These are phyloP conservation scores for Citrullus amarus DNA, from an alignment of 306 rosid species.

Conservation along the genomic window DNA sequence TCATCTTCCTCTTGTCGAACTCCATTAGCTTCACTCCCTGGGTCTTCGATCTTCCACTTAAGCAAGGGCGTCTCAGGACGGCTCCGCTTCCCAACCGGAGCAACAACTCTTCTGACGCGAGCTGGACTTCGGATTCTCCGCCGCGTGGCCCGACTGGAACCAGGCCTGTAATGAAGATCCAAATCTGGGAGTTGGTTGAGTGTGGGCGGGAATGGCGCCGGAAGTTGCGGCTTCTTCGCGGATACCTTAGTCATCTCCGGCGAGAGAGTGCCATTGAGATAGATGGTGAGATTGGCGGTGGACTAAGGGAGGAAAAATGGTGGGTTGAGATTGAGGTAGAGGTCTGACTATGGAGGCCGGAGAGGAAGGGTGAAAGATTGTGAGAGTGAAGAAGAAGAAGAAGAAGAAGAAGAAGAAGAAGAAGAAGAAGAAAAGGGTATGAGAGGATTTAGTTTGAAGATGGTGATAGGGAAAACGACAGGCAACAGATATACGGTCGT, in stretches of 20 bases:
- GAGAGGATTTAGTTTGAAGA: neutral
- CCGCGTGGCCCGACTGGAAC: conserved; percentile 15
- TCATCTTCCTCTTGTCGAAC: conserved; percentile 21
- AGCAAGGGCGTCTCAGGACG: conserved; percentile 67
- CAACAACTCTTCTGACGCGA: conserved; percentile 20
- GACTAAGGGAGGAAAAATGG: neutral
- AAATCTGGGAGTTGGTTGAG: conserved; percentile 32
- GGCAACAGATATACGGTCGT: neutral
- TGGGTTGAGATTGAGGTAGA: neutral
- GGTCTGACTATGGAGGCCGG: neutral
- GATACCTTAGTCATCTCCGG: conserved; percentile 43
- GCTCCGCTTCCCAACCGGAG: conserved; percentile 47
- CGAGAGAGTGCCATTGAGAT: conserved; percentile 29
- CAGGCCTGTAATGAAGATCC: conserved; percentile 44
- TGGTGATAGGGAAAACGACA: conserved; percentile 1
- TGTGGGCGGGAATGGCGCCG: conserved; percentile 22
- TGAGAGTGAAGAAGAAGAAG: neutral
- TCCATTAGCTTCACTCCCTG: conserved; percentile 7
- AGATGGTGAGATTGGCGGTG: neutral
- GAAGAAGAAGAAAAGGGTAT: neutral
- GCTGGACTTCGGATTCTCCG: conserved; percentile 30
- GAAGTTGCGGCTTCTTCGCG: conserved; percentile 23
- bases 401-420: neutral
- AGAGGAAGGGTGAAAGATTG: neutral
- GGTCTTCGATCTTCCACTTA: conserved; percentile 45